Conservation (phyloP, 768 basidiomycete genomes). For the Lactarius sanguifluus region DNA sequence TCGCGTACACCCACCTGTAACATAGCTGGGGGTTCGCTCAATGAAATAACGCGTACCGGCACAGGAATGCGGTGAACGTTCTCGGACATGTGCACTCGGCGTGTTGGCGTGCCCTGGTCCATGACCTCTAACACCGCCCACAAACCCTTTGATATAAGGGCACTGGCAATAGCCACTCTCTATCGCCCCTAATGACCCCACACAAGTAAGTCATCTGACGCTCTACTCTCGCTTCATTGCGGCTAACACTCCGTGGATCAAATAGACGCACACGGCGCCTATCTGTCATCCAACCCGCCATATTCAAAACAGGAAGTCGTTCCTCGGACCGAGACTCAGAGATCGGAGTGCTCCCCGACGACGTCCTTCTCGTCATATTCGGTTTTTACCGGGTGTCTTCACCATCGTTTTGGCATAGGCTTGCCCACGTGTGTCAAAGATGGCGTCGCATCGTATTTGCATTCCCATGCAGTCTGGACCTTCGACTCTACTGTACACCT, state of each 20-base stretch:
- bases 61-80: background rate
- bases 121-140: slow-evolving; percentile 1
- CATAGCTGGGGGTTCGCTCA: background rate
- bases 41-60: background rate
- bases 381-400: background rate
- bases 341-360: slow-evolving; percentile 4
- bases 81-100: background rate
- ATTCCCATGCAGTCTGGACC: background rate
- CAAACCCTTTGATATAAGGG: background rate
- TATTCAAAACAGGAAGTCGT: background rate
- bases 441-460: background rate
- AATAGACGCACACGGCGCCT: background rate
- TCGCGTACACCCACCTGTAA: background rate
- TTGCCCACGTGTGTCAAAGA: background rate
- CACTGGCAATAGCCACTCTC: background rate
- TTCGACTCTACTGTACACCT: background rate
- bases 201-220: slow-evolving; percentile 1
- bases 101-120: background rate
- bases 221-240: background rate
- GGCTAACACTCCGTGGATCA: background rate
- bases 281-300: background rate
- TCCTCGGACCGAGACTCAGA: background rate
- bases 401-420: background rate
- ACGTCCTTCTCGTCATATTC: background rate
- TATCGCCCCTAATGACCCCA: background rate